Conservation (phyloP, 352 stramenopile species). For the Phytophthora pseudosyringae region DNA sequence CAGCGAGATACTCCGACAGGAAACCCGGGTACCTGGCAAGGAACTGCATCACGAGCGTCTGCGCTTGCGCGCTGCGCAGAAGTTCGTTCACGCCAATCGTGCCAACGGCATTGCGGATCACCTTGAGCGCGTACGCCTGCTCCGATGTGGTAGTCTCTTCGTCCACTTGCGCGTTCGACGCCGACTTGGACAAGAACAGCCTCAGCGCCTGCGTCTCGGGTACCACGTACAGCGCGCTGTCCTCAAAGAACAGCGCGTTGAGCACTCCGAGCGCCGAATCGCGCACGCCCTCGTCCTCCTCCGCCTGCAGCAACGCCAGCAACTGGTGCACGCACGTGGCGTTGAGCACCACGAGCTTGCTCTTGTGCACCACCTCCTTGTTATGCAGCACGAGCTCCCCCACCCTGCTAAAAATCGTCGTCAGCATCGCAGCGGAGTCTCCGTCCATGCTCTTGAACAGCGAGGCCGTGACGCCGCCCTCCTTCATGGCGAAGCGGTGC, state of each 20-base stretch:
- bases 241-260: conserved; percentile 63
- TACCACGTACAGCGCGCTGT: conserved; percentile 62
- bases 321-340: conserved; percentile 68
- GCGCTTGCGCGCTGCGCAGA: conserved; percentile 53
- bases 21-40: conserved; percentile 69
- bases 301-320: conserved; percentile 66
- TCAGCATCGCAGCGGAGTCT: conserved; percentile 66
- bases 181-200: conserved; percentile 55
- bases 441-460: conserved; percentile 84
- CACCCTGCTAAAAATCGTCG: conserved; percentile 50
- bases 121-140: conserved; percentile 56
- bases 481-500: conserved; percentile 80
- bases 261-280: conserved; percentile 51
- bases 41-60: conserved; percentile 63
- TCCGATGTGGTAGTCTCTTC: conserved; percentile 44
- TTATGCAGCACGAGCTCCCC: conserved; percentile 63
- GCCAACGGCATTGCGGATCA: conserved; percentile 70
- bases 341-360: conserved; percentile 72
- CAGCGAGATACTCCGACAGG: conserved; percentile 62
- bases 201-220: conserved; percentile 47
- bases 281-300: conserved; percentile 50
- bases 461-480: conserved; percentile 63
- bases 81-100: conserved; percentile 74
- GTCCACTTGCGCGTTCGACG: conserved; percentile 16
- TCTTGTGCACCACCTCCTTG: conserved; percentile 55